Base-by-base conservation (phyloP, 2,329 filamentous ascomycete species). In the Biscogniauxia sp. region DNA sequence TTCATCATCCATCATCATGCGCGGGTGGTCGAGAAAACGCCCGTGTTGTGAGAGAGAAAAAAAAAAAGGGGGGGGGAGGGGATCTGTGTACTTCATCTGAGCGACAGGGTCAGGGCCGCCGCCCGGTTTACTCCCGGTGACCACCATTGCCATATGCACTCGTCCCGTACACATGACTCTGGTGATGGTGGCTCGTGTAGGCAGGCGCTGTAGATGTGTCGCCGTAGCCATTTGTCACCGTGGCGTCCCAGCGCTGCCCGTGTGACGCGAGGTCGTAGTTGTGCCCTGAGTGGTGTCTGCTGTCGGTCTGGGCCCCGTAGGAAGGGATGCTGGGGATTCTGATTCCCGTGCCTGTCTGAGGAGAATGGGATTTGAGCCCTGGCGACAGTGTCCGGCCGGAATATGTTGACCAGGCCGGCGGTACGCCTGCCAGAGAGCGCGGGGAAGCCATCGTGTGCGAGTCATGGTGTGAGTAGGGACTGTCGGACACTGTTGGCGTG, bases 371-470 rank as follows among this genome's bases (percentile, higher is more conserved):
- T 61, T 79, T 79, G 23, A 78, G 61, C 0, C 69, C 68, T 1
- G 79, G 79, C 0, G 79, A 81, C 51, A 85, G 72, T 0, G 80
- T 75, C n/a, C 82, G 78, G 7, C 70, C 72, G 1, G 77, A 73
- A 67, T 84, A 84, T 0, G 77, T 71, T 0, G 74, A 74, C 84
- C 83, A 86, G n/a, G 75, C 74, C 1, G 80, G 73, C 3, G 79
- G 75, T 1, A 78, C 78, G 2, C 80, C 80, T 0, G 80, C 77
- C 2, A 85, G 73, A 1, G 82, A 83, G 1, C 83, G 76, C 0
- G 83, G 83, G 8, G 83, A 85, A 0, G 81, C 76, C 28, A 85
- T 77, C 4, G 78, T 74, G 52, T 85, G 82, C 51, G 81, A 76
- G 51, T 83, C 79, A 66, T 77, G 77, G 65, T 70, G 78, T 56